Conservation (phyloP, 441 rosid species). For the Pelargonium cotyledonis region DNA sequence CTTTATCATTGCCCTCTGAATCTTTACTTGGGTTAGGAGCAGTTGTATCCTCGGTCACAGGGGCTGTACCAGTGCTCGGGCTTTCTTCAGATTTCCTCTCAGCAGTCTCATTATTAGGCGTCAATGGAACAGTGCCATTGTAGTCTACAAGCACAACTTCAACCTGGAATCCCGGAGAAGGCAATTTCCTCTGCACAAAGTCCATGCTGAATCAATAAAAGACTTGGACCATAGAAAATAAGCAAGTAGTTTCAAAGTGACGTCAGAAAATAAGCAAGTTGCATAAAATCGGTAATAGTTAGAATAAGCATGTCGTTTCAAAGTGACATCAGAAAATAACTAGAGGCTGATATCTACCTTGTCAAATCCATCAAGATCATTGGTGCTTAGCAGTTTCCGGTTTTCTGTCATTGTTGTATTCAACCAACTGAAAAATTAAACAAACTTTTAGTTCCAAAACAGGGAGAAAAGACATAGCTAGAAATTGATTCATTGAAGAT, state of each 20-base stretch:
- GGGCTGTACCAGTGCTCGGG: slow-evolving; percentile 34
- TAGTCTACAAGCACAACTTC: slow-evolving; percentile 84
- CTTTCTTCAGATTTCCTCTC: slow-evolving; percentile 33
- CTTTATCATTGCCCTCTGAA: slow-evolving; percentile 45
- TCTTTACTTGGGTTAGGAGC: slow-evolving; percentile 38
- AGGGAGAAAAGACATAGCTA: slow-evolving; percentile 8
- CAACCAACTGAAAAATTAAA: slow-evolving; percentile 60
- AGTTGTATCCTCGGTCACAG: slow-evolving; percentile 28
- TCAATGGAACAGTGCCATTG: slow-evolving; percentile 31
- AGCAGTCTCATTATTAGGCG: slow-evolving; percentile 29
- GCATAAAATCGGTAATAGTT: too few relatives aligned
- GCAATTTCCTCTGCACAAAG: slow-evolving; percentile 80
- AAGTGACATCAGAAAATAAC: neutral
- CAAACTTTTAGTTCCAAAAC: slow-evolving; percentile 12
- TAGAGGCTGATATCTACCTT: slow-evolving; percentile 45
- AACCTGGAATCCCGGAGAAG: slow-evolving; percentile 90
- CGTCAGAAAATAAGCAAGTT: too few relatives aligned
- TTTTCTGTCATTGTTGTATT: slow-evolving; percentile 93
- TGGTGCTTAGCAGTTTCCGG: slow-evolving; percentile 56
- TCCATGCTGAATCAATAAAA: slow-evolving; percentile 10
- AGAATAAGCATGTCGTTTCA: too few relatives aligned
- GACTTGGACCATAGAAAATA: neutral
- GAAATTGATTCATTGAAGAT: slow-evolving; percentile 2
- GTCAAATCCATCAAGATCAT: slow-evolving; percentile 83
- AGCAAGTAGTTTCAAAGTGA: neutral